phyloP scores from a whole-genome alignment of 805 yeast genomes.

The Hanseniaspora meyeri region DNA sequence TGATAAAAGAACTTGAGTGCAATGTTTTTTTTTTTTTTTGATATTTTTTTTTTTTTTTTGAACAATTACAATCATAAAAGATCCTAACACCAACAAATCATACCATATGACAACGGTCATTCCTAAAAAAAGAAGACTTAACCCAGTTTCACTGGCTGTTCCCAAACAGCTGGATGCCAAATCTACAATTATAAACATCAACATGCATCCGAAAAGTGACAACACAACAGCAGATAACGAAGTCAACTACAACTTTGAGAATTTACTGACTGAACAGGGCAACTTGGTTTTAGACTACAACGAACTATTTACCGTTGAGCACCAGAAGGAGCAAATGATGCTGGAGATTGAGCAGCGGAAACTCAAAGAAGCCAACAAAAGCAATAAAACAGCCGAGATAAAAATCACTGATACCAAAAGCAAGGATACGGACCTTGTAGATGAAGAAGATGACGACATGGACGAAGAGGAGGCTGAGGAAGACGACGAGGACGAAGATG shows the following conservation, averaged over 20 bases:
- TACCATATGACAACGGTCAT: background rate
- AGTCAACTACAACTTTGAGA: conserved; percentile 8
- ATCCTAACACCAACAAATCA: background rate
- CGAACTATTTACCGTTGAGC: conserved; percentile 34
- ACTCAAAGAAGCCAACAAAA: background rate
- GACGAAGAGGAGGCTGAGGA: background rate
- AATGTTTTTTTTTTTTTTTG: no score
- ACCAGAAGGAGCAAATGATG: conserved; percentile 5
- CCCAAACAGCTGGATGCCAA: background rate
- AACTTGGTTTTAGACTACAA: conserved; percentile 48
- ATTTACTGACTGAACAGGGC: conserved; percentile 7
- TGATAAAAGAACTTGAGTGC: no score
- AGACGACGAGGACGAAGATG: background rate
- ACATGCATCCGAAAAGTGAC: background rate
- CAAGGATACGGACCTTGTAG: background rate
- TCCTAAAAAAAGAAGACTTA: conserved; percentile 3
- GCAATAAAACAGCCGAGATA: background rate
- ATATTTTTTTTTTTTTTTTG: background rate
- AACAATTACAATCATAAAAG: background rate
- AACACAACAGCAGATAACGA: background rate
- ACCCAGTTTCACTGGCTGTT: background rate
- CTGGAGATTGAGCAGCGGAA: background rate
- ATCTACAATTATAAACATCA: background rate
- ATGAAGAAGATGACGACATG: background rate
- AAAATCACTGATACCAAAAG: background rate